Percentiles rank a stretch among this genome's conserved stretches.
phyloP scores from a whole-genome alignment of 1,284 basidiomycete genomes.

The Lentinus polychrous region DNA sequence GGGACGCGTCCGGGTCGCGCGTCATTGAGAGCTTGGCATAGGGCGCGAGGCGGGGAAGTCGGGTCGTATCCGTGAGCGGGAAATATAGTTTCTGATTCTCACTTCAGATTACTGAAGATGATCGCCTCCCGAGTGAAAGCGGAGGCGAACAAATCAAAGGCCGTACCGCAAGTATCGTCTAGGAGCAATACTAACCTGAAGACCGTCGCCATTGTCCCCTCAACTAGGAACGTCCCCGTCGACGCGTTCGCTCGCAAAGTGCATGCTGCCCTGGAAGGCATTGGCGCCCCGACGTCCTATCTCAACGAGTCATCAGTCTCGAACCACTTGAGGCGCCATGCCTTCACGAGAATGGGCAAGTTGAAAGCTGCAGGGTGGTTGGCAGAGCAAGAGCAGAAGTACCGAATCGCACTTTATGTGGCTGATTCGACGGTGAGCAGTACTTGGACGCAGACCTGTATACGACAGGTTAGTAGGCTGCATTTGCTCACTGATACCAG shows the following conservation, averaged over 20 bases:
- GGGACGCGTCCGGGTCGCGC: constrained; percentile 1
- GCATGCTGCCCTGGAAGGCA: constrained; percentile 80
- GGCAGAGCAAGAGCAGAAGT: constrained; percentile 91
- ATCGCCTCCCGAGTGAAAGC: constrained; percentile 89
- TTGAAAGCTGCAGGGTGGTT: constrained; percentile 91
- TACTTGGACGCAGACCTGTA: constrained; percentile 96
- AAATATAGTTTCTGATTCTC: no score
- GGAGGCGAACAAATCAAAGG: constrained; percentile 64
- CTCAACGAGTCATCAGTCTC: constrained; percentile 91
- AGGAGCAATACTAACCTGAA: constrained; percentile 89
- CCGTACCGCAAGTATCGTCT: constrained; percentile 49
- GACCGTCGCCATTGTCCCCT: constrained; percentile 83
- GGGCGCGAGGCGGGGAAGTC: not conserved
- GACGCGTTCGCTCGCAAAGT: constrained; percentile 85
- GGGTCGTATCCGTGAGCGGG: no score
- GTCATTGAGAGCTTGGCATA: not conserved
- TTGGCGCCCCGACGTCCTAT: constrained; percentile 83
- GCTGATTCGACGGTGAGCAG: constrained; percentile 89
- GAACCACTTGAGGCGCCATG: constrained; percentile 84
- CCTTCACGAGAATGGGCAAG: constrained; percentile 92
- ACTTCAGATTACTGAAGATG: constrained; percentile 71
- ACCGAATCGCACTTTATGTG: constrained; percentile 87
- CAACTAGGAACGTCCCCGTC: constrained; percentile 78
- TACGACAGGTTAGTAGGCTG: constrained; percentile 63
- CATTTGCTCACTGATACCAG: not conserved